Base-by-base conservation (phyloP, 352 stramenopile genomes). In the Albugo laibachii region DNA sequence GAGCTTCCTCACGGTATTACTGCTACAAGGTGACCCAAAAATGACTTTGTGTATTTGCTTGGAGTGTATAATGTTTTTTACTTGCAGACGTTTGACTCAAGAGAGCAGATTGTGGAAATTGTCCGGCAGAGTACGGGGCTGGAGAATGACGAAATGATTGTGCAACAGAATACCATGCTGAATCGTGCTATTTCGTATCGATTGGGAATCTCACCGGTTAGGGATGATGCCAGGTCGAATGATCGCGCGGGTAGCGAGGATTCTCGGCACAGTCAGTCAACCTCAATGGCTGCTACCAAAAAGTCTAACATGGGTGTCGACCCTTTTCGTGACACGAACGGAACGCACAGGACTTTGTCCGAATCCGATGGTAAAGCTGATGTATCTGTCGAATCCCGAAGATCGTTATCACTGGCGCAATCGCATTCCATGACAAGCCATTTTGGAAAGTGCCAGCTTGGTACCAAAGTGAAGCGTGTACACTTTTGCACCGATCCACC, bases 141-240 rank as follows among this genome's bases (percentile, higher is more conserved):
- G 2, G 65, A 73, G 13, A 53, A 39, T 12, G 69, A 82, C 10
- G 74, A 87, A 48, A 47, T 67, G 21, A 49, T 72, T 16, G 44
- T 91, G 21, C 72, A 87, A 52, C 62, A 76, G 41, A 91, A 91
- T 48, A 91, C 77, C 46, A 56, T 91, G 47, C 56, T 91, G 10
- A 91, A 91, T 50, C 65, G 61, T 24, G 72, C 77, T 48, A 62
- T 91, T 50, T 69, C 74, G 41, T 81, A 91, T 44, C 59, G 77
- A 18, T 53, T 86, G 36, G 77, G 83, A 49, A 61, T 85, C 1
- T 84, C 71, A 6, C 19, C 69, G 70, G 13, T n/a, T 13, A 5
- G n/a, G 40, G 34, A 24, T n/a, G 48, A 16, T 8, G 16, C 38
- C 43, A 18, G 11, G 14, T 10, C 36, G 39, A 36, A 50, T 20